Evolutionary conservation across 768 basidiomycete species (phyloP), one percentile per base, ranked within the genome.

Genomic region (Postia placenta): DNA sequence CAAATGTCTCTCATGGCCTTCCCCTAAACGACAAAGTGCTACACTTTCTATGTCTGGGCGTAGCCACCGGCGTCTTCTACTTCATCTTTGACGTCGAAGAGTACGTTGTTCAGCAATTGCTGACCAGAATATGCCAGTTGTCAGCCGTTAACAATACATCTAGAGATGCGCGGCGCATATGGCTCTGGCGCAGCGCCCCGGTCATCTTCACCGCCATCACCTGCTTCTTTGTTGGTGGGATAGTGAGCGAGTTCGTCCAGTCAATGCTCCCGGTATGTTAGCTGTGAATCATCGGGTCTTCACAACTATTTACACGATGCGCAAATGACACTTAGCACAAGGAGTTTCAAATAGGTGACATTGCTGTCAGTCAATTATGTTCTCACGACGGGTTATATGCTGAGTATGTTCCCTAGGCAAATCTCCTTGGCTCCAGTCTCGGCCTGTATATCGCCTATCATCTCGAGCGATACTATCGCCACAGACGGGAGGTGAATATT

Each of bases 11-110:
- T 15, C 71, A 72, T 51, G 66, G 78, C 11, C 60, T 90, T 20
- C 87, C 86, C 1, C 60, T 91, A 15, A 87, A 88, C 60, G 84
- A 85, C 75, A 90, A 90, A 65, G 61, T 91, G 14, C 67, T 90
- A 23, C 90, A 87, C 59, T 88, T 92, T 60, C 56, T 86, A 11
- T 90, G 87, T 64, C 85, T 92, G 50, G 72, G 72, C 47, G 53
- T 87, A 22, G 87, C 88, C 1, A 92, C 88, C 0, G 81, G 68
- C 2, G 78, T 91, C 5, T 92, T 92, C 65, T 92, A 90, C 66
- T 92, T 91, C 60, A 87, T 92, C 41, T 75, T 89, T 27, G 90
- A 92, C 58, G 82, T 90, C 7, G 90, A 92, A 51, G 90, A 92
- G 89, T 92, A 57, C 63, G 86, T 69, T 17, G n/a, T n/a, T n/a